phyloP scores from a whole-genome alignment of 2,329 filamentous ascomycete species.

The Penicillium griseofulvum region DNA sequence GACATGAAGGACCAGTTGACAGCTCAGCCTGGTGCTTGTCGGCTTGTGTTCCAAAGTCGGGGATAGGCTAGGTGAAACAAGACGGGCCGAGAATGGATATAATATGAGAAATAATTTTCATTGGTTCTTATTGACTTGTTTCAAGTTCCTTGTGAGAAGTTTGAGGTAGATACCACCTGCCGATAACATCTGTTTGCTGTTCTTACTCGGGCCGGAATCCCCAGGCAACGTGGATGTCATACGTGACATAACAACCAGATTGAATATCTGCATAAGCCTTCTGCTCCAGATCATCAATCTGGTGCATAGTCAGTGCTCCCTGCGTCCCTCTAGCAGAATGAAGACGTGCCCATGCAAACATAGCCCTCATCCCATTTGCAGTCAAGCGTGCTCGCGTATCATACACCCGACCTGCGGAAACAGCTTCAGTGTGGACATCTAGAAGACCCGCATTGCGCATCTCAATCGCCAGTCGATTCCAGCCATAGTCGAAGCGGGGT shows the following conservation, averaged over 20 bases:
- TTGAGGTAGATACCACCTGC: not conserved
- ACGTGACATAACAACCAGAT: slow-evolving; percentile 12
- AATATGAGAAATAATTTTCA: not conserved
- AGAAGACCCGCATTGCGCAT: not conserved
- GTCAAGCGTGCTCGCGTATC: not conserved
- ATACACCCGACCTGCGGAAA: not conserved
- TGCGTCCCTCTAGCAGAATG: not conserved
- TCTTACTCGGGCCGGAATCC: not conserved
- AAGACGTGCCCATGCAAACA: not conserved
- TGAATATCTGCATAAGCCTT: slow-evolving; percentile 5
- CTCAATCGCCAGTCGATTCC: not conserved
- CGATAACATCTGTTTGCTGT: not conserved
- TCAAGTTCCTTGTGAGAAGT: no score
- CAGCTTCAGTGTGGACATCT: not conserved
- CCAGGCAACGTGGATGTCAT: slow-evolving; percentile 10
- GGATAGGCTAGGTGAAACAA: not conserved
- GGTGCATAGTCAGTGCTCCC: not conserved
- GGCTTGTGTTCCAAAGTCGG: not conserved
- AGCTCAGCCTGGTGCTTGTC: slow-evolving; percentile 2
- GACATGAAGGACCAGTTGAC: slow-evolving; percentile 8
- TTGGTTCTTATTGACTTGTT: not conserved
- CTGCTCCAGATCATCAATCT: slow-evolving; percentile 5
- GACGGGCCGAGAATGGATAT: not conserved
- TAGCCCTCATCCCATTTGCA: slow-evolving; percentile 1
- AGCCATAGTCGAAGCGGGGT: not conserved